A percentile compares a stretch with the other conserved stretches of the same genome.
Evolutionary conservation across 2,329 filamentous ascomycete species (phyloP).

Genomic region (Stemphylium beticola): DNA sequence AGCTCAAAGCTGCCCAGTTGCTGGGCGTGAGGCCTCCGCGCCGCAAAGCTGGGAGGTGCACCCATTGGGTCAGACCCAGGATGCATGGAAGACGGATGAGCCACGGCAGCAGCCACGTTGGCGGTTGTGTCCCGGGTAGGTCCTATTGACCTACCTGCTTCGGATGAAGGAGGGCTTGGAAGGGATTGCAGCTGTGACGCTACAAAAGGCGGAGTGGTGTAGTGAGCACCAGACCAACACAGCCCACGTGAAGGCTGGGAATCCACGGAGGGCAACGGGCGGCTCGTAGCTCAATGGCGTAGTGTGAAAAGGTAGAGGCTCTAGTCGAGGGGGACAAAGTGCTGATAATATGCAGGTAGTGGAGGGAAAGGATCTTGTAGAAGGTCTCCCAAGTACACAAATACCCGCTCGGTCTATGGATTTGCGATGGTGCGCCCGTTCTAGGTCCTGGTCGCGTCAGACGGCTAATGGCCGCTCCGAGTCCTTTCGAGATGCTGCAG

Average conservation of each 20-base stretch:
- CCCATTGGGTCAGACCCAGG: conserved; percentile 66
- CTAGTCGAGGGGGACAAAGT: conserved; percentile 42
- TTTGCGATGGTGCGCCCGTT: conserved; percentile 38
- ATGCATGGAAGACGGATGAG: conserved; percentile 67
- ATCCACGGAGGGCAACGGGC: conserved; percentile 57
- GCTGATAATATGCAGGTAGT: conserved; percentile 42
- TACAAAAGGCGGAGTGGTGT: conserved; percentile 46
- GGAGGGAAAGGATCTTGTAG: conserved; percentile 42
- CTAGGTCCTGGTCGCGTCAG: conserved; percentile 38
- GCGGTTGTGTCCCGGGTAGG: conserved; percentile 54
- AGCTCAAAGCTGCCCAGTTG: conserved; percentile 73
- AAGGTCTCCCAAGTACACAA: conserved; percentile 37
- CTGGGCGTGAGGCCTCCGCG: conserved; percentile 72
- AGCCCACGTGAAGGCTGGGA: conserved; percentile 55
- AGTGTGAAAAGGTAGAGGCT: conserved; percentile 33
- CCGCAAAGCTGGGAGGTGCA: conserved; percentile 69
- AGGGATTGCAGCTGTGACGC: conserved; percentile 49
- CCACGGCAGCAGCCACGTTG: conserved; percentile 69
- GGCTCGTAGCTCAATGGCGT: conserved; percentile 39
- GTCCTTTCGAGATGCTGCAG: conserved; percentile 30
- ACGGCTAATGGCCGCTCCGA: conserved; percentile 37
- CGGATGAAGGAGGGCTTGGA: conserved; percentile 50
- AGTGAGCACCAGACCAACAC: conserved; percentile 54
- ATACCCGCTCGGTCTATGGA: conserved; percentile 33
- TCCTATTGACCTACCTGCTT: conserved; percentile 51